Base-by-base conservation (phyloP, 78 protist species). In the Cyanophora paradoxa region DNA sequence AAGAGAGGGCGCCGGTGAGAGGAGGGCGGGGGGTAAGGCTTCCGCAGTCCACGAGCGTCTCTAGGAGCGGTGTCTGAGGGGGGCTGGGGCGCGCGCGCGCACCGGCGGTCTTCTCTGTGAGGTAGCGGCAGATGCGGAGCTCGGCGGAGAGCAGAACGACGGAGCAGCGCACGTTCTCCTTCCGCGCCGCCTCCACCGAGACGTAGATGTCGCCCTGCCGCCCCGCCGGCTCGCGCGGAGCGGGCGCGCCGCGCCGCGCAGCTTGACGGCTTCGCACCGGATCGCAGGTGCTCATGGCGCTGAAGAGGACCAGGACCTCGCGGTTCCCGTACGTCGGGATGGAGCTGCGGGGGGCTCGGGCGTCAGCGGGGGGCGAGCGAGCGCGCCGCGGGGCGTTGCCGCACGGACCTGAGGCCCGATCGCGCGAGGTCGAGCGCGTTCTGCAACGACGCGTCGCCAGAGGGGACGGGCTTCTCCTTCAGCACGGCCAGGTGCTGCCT, bases 391-490 rank as follows among this genome's bases (percentile, higher is more conserved):
- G 42, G 36, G 5, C 31, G 4, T 4, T 1, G 11, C 36, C 13
- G 36, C 16, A 75, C 41, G 19, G 52, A 72, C 78, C 71, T 30
- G 37, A 89, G 72, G 0, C 83, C 31, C 36, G 72, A 37, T 0
- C 79, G 33, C 7, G 91, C 85, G 54, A 89, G 72, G 11, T 81
- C 84, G 28, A 89, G 56, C 26, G 85, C 31, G 40, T 89, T 89
- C 78, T 89, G 93, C 57, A 86, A 72, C 1, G 93, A 89, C 6
- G 90, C 82, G 24, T 77, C 90, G 31, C 91, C 93, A 39, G 70
- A 87, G 33, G 69, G 46, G 41, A 61, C 69, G 33, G 78, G 13
- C 2, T 48, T 22, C 70, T 5, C 33, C 62, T 59, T 76, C 82
- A 85, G 65, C 48, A 74, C 79, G 22, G 36, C 42, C 17, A 75